phyloP scores from a whole-genome alignment of 768 basidiomycete species.

The Auriculariales sp. region DNA sequence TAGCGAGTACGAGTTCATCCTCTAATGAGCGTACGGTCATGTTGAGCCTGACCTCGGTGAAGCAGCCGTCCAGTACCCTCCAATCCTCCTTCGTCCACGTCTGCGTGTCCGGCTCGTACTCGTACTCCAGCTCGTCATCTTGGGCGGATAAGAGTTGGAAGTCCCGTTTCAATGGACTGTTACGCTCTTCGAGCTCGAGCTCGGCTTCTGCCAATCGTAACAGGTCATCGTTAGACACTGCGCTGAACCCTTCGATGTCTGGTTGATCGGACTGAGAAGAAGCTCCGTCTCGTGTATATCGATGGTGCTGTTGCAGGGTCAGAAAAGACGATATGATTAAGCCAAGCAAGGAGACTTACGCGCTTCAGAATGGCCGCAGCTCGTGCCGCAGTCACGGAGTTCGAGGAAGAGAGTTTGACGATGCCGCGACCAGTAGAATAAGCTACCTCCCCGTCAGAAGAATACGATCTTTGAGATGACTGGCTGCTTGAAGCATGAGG shows the following conservation, averaged over 20 bases:
- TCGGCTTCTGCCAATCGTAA: not conserved
- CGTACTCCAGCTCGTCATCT: too few relatives aligned
- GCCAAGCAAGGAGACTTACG: conserved; percentile 27
- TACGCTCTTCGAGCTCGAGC: conserved; percentile 4
- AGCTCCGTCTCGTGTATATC: conserved; percentile 63
- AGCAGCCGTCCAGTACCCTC: conserved; percentile 66
- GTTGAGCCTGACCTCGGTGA: too few relatives aligned
- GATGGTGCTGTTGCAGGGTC: conserved; percentile 47
- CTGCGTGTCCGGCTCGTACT: too few relatives aligned
- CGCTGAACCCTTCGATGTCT: not conserved
- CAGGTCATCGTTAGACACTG: not conserved
- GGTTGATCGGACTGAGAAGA: not conserved
- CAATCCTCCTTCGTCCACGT: conserved; percentile 67
- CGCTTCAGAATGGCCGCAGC: conserved; percentile 86
- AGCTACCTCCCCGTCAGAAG: conserved; percentile 8
- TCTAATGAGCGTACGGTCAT: too few relatives aligned
- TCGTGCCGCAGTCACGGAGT: conserved; percentile 78
- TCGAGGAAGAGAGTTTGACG: conserved; percentile 71
- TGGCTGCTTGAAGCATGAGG: too few relatives aligned
- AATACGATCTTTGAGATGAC: not conserved
- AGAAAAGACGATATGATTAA: not conserved
- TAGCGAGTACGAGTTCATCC: conserved; percentile 29
- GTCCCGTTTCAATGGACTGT: too few relatives aligned
- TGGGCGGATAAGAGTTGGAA: too few relatives aligned
- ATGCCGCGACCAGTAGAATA: conserved; percentile 28